Percentiles rank a stretch among this genome's conserved stretches.
Conservation (phyloP, 805 yeast species). For the Teunomyces barrocoloradensis region DNA sequence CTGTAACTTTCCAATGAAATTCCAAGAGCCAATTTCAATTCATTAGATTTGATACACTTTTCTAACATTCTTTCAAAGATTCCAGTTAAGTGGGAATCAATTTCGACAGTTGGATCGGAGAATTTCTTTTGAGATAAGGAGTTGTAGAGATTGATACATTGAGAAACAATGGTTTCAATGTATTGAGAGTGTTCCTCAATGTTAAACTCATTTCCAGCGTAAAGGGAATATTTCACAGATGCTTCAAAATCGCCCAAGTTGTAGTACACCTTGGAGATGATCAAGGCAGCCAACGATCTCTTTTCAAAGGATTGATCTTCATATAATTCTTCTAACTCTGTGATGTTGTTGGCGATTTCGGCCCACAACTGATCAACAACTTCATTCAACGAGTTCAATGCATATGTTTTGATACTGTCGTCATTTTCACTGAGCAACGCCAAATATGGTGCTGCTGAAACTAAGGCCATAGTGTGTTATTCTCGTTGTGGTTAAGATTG, state of each 20-base stretch:
- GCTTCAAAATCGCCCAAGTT: slow-evolving; percentile 92
- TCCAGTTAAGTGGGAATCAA: slow-evolving; percentile 60
- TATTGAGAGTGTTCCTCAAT: slow-evolving; percentile 76
- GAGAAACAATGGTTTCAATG: slow-evolving; percentile 89
- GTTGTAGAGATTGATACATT: slow-evolving; percentile 84
- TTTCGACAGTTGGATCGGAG: slow-evolving; percentile 20
- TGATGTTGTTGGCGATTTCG: slow-evolving; percentile 86
- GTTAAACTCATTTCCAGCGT: slow-evolving; percentile 78
- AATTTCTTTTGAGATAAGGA: slow-evolving; percentile 51
- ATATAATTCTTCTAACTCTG: slow-evolving; percentile 85
- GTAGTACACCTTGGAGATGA: slow-evolving; percentile 86
- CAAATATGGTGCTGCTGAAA: slow-evolving; percentile 88
- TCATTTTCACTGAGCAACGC: slow-evolving; percentile 88
- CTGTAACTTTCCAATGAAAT: slow-evolving; percentile 86
- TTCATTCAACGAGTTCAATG: slow-evolving; percentile 74
- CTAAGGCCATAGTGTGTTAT: slow-evolving; percentile 49
- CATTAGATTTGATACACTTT: slow-evolving; percentile 71
- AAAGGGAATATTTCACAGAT: slow-evolving; percentile 84
- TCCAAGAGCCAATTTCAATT: slow-evolving; percentile 80
- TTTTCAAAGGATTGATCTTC: slow-evolving; percentile 80
- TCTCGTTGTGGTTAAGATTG: neutral
- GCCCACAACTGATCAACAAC: slow-evolving; percentile 95
- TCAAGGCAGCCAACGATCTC: slow-evolving; percentile 81
- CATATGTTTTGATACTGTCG: slow-evolving; percentile 72
- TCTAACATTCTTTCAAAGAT: slow-evolving; percentile 86